Base-by-base conservation (phyloP, 192 early-diverging fungal genomes). In the Coemansia sp. region DNA sequence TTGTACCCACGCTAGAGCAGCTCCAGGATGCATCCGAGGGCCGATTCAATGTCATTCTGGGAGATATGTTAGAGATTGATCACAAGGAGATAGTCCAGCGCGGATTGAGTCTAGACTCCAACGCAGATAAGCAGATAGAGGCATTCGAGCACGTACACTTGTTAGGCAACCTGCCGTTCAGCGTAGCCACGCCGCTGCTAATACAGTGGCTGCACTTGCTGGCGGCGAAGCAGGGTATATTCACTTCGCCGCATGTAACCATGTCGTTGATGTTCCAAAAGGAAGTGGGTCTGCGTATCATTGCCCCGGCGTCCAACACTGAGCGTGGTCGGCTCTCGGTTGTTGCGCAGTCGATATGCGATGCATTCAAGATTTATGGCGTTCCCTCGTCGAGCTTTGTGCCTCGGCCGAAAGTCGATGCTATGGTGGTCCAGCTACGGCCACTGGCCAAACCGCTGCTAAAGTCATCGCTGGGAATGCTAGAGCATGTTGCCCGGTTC, bases 211-310 rank as follows among this genome's bases (percentile, higher is more conserved):
- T 93, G 42, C 85, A 89, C 53, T 71, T 83, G 82, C 73, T 89
- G 64, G 75, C 85, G 1, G 48, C 66, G 8, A 65, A 55, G 31
- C 63, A 87, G 45, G 92, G 92, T 0, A 78, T 93, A 22, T 93
- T 93, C 59, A 73, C 77, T 7, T 51, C 69, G 20, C 51, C 68
- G 12, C 46, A 80, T 15, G 79, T 83, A 10, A 84, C 84, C 22
- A 92, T 93, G 91, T 88, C 91, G 20, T 75, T 93, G 20, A 93
- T 93, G 92, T 93, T 93, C 74, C 92, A 93, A 75, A 88, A 88
- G 58, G 92, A 93, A 67, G 91, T 93, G 13, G 92, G 84, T 22
- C 68, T 88, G 74, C 78, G 91, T 11, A 87, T 93, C 24, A 75
- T 74, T 5, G 92, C 92, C 4, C 64, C 67, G 0, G 71, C 80